phyloP scores from a whole-genome alignment of 2,329 filamentous ascomycete genomes.

The Neopestalotiopsis sp. region DNA sequence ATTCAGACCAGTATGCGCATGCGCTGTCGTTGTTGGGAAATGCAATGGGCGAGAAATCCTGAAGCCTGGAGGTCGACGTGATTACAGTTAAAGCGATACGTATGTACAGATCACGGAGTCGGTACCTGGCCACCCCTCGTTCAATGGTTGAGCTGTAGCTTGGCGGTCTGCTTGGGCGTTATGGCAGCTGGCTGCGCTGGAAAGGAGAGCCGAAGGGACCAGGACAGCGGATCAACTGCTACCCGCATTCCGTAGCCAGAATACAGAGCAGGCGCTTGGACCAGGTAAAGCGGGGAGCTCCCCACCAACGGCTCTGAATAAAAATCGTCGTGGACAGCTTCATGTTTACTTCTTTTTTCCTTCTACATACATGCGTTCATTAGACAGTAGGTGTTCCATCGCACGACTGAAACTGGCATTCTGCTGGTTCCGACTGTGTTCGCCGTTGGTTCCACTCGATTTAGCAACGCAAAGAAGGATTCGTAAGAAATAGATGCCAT shows the following conservation, averaged over 20 bases:
- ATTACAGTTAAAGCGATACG: conserved; percentile 11
- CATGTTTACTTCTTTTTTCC: conserved; percentile 32
- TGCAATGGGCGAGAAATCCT: conserved; percentile 17
- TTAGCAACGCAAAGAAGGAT: conserved; percentile 54
- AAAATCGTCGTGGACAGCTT: conserved; percentile 5
- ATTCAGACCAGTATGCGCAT: conserved; percentile 26
- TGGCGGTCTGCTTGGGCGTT: conserved; percentile 4
- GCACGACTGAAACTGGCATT: conserved; percentile 67
- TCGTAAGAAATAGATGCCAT: conserved; percentile 60
- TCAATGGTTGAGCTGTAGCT: conserved; percentile 12
- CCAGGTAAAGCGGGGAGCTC: neutral
- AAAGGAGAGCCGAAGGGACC: neutral
- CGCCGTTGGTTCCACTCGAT: conserved; percentile 62
- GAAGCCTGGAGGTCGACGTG: conserved; percentile 17
- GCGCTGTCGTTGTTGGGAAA: conserved; percentile 23
- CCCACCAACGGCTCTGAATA: neutral
- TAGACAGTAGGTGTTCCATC: conserved; percentile 78
- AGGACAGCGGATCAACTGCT: neutral
- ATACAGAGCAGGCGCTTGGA: neutral
- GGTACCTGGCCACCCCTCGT: conserved; percentile 13
- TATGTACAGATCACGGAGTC: conserved; percentile 12
- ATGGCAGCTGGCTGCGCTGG: neutral
- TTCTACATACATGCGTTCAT: conserved; percentile 70
- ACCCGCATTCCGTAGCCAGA: neutral
- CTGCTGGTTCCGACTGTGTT: conserved; percentile 64